phyloP scores from a whole-genome alignment of 306 rosid species.

The Cucumis melo region DNA sequence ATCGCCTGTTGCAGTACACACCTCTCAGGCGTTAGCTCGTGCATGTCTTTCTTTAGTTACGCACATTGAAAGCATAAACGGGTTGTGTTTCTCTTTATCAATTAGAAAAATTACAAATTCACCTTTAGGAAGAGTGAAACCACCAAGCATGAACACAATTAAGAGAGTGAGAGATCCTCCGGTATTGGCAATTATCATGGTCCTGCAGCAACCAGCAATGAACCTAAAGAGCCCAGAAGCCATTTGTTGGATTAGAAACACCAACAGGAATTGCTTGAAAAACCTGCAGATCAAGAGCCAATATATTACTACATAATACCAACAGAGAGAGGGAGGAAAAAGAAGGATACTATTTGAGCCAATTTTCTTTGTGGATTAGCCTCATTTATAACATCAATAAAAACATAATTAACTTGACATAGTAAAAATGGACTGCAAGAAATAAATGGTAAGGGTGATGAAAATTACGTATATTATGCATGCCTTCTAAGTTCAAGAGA shows the following conservation, averaged over 20 bases:
- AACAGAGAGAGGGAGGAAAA: background rate
- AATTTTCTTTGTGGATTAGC: background rate
- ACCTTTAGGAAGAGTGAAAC: constrained; percentile 81
- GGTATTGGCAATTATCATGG: constrained; percentile 81
- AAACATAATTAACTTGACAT: no score
- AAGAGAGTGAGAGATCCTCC: constrained; percentile 70
- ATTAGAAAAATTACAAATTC: constrained; percentile 6
- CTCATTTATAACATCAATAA: no score
- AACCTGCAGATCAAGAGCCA: constrained; percentile 36
- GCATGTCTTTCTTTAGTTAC: background rate
- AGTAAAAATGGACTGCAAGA: no score
- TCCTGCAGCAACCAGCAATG: constrained; percentile 74
- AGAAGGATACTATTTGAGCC: background rate
- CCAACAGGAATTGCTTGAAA: constrained; percentile 63
- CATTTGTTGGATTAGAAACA: constrained; percentile 77
- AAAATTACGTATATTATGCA: no score
- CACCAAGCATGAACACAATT: constrained; percentile 79
- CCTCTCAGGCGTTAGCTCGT: background rate
- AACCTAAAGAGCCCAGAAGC: constrained; percentile 77
- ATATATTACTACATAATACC: background rate
- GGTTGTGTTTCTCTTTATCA: background rate
- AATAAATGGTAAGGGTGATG: no score
- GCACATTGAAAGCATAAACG: background rate
- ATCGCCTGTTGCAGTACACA: constrained; percentile 23
- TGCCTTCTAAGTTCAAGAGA: no score